Evolutionary conservation across 1,139 yeast genomes (phyloP).

Genomic region (Geotrichum phurueaensis): DNA sequence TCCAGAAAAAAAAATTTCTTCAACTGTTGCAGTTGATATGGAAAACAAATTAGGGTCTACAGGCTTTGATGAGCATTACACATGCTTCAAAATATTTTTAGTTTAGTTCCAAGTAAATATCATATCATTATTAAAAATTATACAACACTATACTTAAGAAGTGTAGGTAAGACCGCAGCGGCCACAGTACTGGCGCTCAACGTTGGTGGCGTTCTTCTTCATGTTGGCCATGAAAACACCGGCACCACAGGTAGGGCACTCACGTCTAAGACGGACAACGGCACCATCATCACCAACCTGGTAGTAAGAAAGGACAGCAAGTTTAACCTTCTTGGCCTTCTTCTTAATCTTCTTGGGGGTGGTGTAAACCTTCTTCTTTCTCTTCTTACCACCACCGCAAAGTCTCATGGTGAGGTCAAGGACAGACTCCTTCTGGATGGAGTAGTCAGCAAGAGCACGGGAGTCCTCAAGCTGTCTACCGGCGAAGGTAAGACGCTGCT

Average conservation of each 20-base stretch:
- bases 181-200: constrained; percentile 99
- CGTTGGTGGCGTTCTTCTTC: constrained; percentile 92
- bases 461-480: constrained; percentile 99
- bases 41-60: background rate
- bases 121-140: background rate
- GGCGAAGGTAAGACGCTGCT: constrained; percentile 98
- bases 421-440: constrained; percentile 99
- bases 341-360: constrained; percentile 99
- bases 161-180: constrained; percentile 92
- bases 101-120: background rate
- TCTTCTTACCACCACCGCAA: constrained; percentile 99
- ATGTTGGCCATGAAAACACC: constrained; percentile 99
- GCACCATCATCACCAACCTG: constrained; percentile 98
- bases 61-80: background rate
- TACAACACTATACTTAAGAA: constrained; percentile 10
- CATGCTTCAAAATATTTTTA: background rate
- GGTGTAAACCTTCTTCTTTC: constrained; percentile 99
- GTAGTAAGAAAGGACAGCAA: constrained; percentile 99
- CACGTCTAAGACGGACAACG: constrained; percentile 98
- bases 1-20: no score
- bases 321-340: constrained; percentile 99
- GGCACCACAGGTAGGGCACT: constrained; percentile 98
- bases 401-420: constrained; percentile 95
- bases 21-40: no score
- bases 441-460: constrained; percentile 98